These are phyloP conservation scores for Heritiera fomes DNA, from an alignment of 345 rosid species.

Conservation along the genomic window DNA sequence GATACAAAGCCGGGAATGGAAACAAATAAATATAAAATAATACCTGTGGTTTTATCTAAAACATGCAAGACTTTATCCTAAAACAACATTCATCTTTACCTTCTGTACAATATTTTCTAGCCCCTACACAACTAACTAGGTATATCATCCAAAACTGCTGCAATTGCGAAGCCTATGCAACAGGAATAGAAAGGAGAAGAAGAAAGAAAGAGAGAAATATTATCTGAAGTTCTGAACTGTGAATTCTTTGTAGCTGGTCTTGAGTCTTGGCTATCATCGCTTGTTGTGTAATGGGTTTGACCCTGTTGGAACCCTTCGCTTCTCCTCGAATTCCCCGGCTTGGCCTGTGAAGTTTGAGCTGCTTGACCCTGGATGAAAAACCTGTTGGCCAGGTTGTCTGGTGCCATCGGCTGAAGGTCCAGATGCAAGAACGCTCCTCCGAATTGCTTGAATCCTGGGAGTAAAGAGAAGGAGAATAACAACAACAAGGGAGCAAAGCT, in stretches of 20 bases:
- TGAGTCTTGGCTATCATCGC: slow-evolving; percentile 24
- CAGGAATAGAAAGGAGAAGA: not conserved
- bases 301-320: slow-evolving; percentile 51
- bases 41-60: not conserved
- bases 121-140: not conserved
- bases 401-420: not conserved
- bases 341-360: slow-evolving; percentile 2
- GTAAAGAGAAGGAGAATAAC: slow-evolving; percentile 8
- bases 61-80: not conserved
- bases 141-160: not conserved
- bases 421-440: not conserved
- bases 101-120: slow-evolving; percentile 8
- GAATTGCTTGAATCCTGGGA: slow-evolving; percentile 10
- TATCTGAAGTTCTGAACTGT: slow-evolving; percentile 7
- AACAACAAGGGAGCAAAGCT: slow-evolving; percentile 1
- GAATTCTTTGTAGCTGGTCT: not conserved
- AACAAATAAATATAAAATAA: slow-evolving; percentile 10
- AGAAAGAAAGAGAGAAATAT: too few species aligned
- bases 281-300: slow-evolving; percentile 58
- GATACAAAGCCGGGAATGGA: slow-evolving; percentile 3
- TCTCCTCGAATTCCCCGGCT: slow-evolving; percentile 26
- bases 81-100: not conserved
- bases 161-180: not conserved
- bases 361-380: not conserved
- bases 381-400: not conserved